phyloP scores from a whole-genome alignment of 1,284 basidiomycete genomes.

The Gymnopus androsaceus region DNA sequence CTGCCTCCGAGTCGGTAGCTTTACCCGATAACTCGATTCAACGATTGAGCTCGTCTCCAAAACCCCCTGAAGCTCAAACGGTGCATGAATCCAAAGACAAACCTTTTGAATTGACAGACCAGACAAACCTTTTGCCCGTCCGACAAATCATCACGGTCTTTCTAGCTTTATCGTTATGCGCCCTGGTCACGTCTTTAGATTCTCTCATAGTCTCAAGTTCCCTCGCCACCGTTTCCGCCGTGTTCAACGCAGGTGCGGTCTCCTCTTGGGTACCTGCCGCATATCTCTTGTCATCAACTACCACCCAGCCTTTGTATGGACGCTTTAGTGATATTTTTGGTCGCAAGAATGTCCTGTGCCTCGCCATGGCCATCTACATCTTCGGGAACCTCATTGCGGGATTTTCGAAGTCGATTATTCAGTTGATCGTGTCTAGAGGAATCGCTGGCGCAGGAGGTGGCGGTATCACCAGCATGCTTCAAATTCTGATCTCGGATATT shows the following conservation, averaged over 20 bases:
- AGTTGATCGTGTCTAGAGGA: constrained; percentile 74
- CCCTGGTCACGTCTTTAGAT: constrained; percentile 57
- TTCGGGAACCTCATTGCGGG: constrained; percentile 62
- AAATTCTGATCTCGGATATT: constrained; percentile 12
- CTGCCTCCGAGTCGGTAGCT: neutral
- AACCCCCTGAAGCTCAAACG: neutral
- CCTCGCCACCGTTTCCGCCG: constrained; percentile 65
- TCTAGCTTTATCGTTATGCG: constrained; percentile 59
- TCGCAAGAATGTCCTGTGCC: constrained; percentile 63
- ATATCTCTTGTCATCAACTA: constrained; percentile 65
- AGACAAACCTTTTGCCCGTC: constrained; percentile 76
- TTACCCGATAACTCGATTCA: neutral
- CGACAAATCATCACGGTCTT: constrained; percentile 67
- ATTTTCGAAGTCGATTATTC: constrained; percentile 62
- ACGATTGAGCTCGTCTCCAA: neutral
- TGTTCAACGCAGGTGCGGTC: constrained; percentile 68
- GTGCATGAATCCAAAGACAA: neutral
- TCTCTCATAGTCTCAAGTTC: constrained; percentile 72
- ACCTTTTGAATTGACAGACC: constrained; percentile 55
- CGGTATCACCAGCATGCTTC: constrained; percentile 57
- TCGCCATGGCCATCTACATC: constrained; percentile 63
- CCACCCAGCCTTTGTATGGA: constrained; percentile 67
- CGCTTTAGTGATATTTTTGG: constrained; percentile 79
- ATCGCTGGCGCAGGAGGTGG: constrained; percentile 71
- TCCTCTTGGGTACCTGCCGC: constrained; percentile 71